Evolutionary conservation across 106 monocot species (phyloP).

Genomic region (Vanilla planifolia): DNA sequence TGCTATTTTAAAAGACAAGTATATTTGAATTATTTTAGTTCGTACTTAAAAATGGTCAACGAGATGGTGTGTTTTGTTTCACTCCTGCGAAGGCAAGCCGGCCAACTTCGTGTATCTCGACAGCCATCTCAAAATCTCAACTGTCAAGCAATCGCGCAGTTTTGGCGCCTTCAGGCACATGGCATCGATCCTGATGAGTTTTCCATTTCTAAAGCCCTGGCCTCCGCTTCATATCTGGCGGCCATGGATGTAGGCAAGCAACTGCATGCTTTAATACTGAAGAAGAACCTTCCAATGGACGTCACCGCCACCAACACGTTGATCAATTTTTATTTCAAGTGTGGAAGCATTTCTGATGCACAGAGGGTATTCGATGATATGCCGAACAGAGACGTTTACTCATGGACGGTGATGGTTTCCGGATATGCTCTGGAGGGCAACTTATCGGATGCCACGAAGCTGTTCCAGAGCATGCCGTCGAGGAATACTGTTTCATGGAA

Average conservation of each 20-base stretch:
- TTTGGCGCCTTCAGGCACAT: constrained; percentile 6
- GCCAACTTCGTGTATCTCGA: too few species aligned
- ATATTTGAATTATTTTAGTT: too few species aligned
- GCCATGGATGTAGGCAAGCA: constrained; percentile 22
- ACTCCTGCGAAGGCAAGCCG: too few species aligned
- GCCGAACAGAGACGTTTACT: constrained; percentile 23
- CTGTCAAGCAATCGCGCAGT: too few species aligned
- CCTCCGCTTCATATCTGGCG: constrained; percentile 1
- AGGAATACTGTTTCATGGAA: constrained; percentile 31
- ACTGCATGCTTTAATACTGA: constrained; percentile 27
- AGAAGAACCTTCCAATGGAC: constrained; percentile 27
- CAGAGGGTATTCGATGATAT: constrained; percentile 20
- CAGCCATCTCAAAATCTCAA: too few species aligned
- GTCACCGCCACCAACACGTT: constrained; percentile 21
- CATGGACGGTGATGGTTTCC: constrained; percentile 28
- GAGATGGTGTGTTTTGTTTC: too few species aligned
- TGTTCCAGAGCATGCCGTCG: constrained; percentile 21
- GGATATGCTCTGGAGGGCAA: constrained; percentile 18
- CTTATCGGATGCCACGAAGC: constrained; percentile 12
- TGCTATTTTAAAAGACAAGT: too few species aligned
- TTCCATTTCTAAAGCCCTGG: constrained; percentile 12
- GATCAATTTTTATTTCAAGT: constrained; percentile 26
- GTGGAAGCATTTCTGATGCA: constrained; percentile 14
- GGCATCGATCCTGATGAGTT: constrained; percentile 17
- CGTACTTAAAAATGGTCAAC: too few species aligned